These are phyloP conservation scores for Ustilago trichophora DNA, from an alignment of 1,284 basidiomycete genomes.

Conservation along the genomic window DNA sequence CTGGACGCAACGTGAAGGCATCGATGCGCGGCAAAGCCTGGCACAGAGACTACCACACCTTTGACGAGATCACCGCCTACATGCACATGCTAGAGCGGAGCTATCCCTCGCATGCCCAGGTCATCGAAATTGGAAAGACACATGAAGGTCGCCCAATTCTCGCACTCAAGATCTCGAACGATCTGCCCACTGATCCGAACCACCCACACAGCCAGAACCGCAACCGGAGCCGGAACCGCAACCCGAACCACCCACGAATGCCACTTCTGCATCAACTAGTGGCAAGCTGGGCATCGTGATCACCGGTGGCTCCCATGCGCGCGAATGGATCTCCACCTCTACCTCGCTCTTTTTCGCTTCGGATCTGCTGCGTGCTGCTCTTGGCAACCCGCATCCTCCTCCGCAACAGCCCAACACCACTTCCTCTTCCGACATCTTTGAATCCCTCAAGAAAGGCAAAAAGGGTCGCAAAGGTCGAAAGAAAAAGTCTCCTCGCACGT, in stretches of 20 bases:
- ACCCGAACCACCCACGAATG: conserved; percentile 9
- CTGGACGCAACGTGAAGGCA: too few relatives aligned
- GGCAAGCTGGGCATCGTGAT: conserved; percentile 33
- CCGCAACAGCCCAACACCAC: neutral
- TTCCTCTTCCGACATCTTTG: too few relatives aligned
- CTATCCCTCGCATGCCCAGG: conserved; percentile 22
- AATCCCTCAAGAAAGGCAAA: too few relatives aligned
- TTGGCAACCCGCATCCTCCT: neutral
- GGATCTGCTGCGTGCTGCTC: conserved; percentile 17
- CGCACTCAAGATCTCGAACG: conserved; percentile 18
- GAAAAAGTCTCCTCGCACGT: conserved; percentile 5
- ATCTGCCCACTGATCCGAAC: conserved; percentile 2
- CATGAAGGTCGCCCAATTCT: conserved; percentile 36
- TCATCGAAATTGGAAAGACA: conserved; percentile 29
- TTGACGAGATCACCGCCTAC: conserved; percentile 27
- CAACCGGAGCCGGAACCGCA: conserved; percentile 13
- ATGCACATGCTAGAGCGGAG: conserved; percentile 12
- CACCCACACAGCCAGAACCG: neutral
- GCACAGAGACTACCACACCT: conserved; percentile 29
- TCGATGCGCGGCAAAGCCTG: conserved; percentile 9
- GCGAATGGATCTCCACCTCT: conserved; percentile 79
- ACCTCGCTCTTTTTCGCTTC: conserved; percentile 74
- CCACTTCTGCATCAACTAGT: neutral
- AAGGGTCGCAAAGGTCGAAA: conserved; percentile 11
- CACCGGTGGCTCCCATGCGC: conserved; percentile 32